A percentile compares a stretch with the other conserved stretches of the same genome.
Conservation (phyloP, 2,329 filamentous ascomycete genomes). For the Penicillium sp. region DNA sequence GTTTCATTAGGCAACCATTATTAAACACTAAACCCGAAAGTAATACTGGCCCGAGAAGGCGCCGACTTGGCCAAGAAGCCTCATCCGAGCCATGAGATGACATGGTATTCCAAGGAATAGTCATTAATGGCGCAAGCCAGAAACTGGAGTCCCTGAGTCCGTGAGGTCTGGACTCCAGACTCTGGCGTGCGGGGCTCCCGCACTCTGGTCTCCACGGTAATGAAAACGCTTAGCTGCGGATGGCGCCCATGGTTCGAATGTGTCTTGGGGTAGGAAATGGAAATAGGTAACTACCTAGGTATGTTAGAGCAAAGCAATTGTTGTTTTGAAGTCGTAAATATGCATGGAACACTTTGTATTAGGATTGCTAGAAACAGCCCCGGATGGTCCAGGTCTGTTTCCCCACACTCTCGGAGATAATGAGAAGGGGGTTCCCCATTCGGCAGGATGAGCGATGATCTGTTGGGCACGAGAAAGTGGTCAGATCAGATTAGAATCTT, state of each 20-base stretch:
- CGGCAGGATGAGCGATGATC: neutral
- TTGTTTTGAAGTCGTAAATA: too few relatives aligned
- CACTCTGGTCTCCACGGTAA: neutral
- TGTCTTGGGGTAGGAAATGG: neutral
- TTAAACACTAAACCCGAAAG: neutral
- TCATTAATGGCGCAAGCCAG: neutral
- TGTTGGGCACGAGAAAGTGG: neutral
- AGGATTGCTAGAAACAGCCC: neutral
- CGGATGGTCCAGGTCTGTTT: neutral
- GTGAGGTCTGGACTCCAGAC: too few relatives aligned
- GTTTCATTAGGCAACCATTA: neutral
- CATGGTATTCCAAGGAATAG: too few relatives aligned
- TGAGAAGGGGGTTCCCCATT: neutral
- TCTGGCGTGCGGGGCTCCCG: neutral
- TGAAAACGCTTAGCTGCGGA: neutral
- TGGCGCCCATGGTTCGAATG: neutral
- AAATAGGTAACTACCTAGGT: too few relatives aligned
- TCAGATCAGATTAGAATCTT: neutral
- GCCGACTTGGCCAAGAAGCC: neutral
- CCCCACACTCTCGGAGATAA: neutral
- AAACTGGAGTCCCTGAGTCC: neutral
- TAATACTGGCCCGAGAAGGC: neutral
- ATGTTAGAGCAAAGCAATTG: neutral
- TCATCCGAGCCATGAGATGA: too few relatives aligned
- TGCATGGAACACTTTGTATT: neutral